phyloP scores from a whole-genome alignment of 495 filamentous ascomycete species.

The Neurospora discreta region DNA sequence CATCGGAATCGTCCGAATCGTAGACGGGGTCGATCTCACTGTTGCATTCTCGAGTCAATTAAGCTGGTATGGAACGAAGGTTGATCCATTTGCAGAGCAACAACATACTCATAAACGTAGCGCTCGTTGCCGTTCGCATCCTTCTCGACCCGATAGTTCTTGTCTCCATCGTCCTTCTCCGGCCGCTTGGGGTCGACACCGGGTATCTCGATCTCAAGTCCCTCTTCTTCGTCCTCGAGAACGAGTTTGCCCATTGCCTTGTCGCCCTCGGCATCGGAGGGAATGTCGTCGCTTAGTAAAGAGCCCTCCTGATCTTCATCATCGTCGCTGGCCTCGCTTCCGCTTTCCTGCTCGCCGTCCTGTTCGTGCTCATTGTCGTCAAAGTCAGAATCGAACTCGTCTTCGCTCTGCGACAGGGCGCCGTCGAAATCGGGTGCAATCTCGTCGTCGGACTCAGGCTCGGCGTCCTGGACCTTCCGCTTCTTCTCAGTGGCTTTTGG shows the following conservation, averaged over 20 bases:
- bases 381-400: slow-evolving; percentile 16
- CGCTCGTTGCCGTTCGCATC: slow-evolving; percentile 43
- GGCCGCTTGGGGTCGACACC: slow-evolving; percentile 23
- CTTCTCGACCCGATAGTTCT: slow-evolving; percentile 47
- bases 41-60: slow-evolving; percentile 31
- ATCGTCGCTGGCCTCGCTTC: slow-evolving; percentile 15
- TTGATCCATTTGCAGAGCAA: background rate
- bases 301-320: slow-evolving; percentile 45
- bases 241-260: slow-evolving; percentile 24
- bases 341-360: slow-evolving; percentile 3
- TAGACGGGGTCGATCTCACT: slow-evolving; percentile 86
- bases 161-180: slow-evolving; percentile 27
- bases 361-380: slow-evolving; percentile 15
- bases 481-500: slow-evolving; percentile 28
- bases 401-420: slow-evolving; percentile 22
- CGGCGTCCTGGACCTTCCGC: slow-evolving; percentile 30
- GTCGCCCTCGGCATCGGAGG: slow-evolving; percentile 40
- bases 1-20: slow-evolving; percentile 88
- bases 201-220: slow-evolving; percentile 20
- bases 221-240: slow-evolving; percentile 3
- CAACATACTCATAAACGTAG: slow-evolving; percentile 45
- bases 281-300: slow-evolving; percentile 47
- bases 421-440: slow-evolving; percentile 22
- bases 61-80: background rate
- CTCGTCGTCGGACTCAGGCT: slow-evolving; percentile 24